These are phyloP conservation scores for Nannochloropsis granulata DNA, from an alignment of 108 stramenopile species.

Conservation along the genomic window DNA sequence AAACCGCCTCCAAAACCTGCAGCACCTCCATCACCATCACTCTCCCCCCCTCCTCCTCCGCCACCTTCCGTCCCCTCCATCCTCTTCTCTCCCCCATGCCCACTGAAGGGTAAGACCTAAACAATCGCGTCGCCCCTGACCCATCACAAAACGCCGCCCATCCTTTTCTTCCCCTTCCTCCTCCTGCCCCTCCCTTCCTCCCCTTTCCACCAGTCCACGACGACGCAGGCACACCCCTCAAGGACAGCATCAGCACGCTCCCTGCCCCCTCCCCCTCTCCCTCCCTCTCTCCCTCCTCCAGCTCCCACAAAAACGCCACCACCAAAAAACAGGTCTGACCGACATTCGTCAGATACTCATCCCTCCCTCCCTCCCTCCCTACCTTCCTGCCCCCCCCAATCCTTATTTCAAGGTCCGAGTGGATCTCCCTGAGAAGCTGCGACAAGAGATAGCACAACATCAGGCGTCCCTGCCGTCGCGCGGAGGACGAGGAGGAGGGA, in stretches of 20 bases:
- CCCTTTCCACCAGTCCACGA: neutral
- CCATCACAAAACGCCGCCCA: neutral
- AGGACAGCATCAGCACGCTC: neutral
- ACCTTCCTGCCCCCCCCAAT: neutral
- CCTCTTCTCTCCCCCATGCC: neutral
- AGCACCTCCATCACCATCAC: neutral
- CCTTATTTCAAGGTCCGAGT: neutral
- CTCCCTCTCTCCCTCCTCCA: neutral
- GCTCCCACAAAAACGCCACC: neutral
- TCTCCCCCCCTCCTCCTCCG: neutral
- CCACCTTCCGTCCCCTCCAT: neutral
- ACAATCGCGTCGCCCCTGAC: neutral
- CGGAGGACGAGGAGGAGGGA: neutral
- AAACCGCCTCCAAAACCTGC: neutral
- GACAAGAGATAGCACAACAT: no score
- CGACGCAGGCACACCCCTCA: neutral
- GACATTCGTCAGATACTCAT: neutral
- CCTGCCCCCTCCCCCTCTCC: neutral
- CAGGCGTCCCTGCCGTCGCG: no score
- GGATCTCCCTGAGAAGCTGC: no score
- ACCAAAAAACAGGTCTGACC: no score
- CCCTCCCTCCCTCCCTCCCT: neutral
- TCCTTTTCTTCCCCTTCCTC: neutral
- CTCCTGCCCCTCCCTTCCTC: neutral
- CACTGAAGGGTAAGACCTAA: neutral